Evolutionary conservation across 768 basidiomycete genomes (phyloP), one percentile per base, ranked within the genome.

Genomic region (Boletus edulis): DNA sequence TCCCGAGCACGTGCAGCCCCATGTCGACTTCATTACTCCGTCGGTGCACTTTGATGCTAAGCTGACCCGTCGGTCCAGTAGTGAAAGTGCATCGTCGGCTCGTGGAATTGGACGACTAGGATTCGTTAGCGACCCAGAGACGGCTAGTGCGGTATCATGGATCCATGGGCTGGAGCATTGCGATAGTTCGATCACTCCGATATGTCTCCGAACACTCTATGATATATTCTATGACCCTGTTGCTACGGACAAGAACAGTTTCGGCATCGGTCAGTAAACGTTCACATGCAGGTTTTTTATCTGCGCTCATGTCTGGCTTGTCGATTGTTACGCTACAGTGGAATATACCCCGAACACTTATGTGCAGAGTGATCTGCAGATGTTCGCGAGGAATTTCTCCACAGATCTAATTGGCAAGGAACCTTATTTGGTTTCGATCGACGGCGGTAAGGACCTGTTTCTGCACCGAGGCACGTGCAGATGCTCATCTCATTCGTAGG

Each of bases 11-110:
- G 52, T 75, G 24, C 59, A 53, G 13, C 47, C 62, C 3, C 74
- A 75, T 44, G 59, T 75, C 27, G 73, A 75, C 27, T 63, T 75
- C 45, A 64, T 75, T 39, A 66, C 59, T 5, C 73, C 72, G 11
- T 67, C 75, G 4, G 68, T 75, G 5, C 67, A 74, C 57, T 75
- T 75, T 44, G 65, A 68, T 40, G 32, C 49, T 10, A 59, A 52
- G 56, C 27, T 68, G 53, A 46, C 48, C 31, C 52, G 55, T 48
- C 55, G 65, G 15, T 65, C 65, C 35, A 46, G 53, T 17, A 20
- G 32, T 38, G 39, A 40, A 38, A 8, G 9, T 47, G 0, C 8
- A 4, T 38, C 54, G 6, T 56, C 62, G 5, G 57, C 55, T 15
- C 50, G 38, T 24, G 46, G 32, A 5, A 52, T 69, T 17, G 68